A percentile compares a stretch with the other conserved stretches of the same genome.
Conservation (phyloP, 2,329 filamentous ascomycete genomes). For the Diaporthe sp. region DNA sequence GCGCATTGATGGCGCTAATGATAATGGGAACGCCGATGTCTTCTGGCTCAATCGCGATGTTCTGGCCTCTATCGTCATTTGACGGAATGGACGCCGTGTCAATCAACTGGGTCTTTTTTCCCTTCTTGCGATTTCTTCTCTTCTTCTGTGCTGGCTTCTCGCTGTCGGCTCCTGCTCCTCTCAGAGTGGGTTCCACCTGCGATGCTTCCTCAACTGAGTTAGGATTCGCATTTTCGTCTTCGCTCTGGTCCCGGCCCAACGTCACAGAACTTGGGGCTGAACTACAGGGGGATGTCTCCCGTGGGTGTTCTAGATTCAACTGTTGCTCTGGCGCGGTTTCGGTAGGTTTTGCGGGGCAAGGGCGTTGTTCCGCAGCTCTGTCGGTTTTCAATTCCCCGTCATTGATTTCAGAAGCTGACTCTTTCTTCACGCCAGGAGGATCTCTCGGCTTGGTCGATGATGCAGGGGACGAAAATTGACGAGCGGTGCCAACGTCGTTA, state of each 20-base stretch:
- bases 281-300: neutral
- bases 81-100: neutral
- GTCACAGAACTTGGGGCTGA: slow-evolving; percentile 22
- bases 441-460: neutral
- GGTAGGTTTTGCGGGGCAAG: neutral
- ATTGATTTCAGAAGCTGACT: neutral
- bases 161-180: slow-evolving; percentile 21
- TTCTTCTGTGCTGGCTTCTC: slow-evolving; percentile 15
- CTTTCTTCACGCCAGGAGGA: neutral
- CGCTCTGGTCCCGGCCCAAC: neutral
- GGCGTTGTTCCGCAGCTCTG: neutral
- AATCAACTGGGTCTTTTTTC: neutral
- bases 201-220: too few species aligned
- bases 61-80: neutral
- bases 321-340: neutral
- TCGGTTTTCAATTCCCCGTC: neutral
- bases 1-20: too few species aligned
- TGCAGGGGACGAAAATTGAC: neutral
- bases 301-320: neutral
- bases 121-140: slow-evolving; percentile 18
- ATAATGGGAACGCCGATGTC: neutral
- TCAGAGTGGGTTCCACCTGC: neutral
- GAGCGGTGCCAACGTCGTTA: neutral
- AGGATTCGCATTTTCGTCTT: neutral
- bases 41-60: neutral